Percentiles rank a stretch among this genome's conserved stretches.
These are phyloP conservation scores for Solanum gracilifrons DNA, from an alignment of 257 asterid species.

Conservation along the genomic window DNA sequence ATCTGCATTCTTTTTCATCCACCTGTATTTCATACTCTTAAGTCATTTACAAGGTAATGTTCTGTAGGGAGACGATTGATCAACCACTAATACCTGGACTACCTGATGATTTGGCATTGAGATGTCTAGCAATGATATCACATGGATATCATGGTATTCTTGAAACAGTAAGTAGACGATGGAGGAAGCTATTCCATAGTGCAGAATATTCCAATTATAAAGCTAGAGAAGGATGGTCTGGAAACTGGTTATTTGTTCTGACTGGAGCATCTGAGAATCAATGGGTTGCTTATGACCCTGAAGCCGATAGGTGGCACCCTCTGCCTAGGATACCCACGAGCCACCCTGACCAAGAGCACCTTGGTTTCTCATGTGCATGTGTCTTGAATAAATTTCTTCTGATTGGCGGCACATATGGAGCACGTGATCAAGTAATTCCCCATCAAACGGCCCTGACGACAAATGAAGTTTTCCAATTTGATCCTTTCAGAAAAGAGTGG, in stretches of 20 bases:
- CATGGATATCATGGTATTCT: not conserved
- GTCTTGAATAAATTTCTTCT: not conserved
- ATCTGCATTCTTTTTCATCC: not conserved
- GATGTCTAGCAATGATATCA: not conserved
- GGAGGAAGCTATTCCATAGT: not conserved
- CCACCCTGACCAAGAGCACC: not conserved
- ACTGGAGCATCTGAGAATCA: not conserved
- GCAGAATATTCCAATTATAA: not conserved
- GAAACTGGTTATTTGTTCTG: not conserved
- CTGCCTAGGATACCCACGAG: not conserved
- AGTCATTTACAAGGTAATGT: not conserved
- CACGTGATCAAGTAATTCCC: not conserved
- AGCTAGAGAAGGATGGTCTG: not conserved
- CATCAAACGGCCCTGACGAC: not conserved
- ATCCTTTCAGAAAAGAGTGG: not conserved
- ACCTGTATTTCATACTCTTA: not conserved
- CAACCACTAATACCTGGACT: not conserved
- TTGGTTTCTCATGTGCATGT: slow-evolving; percentile 2
- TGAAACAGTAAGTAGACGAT: not conserved
- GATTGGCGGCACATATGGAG: not conserved
- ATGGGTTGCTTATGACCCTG: not conserved
- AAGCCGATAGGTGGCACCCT: slow-evolving; percentile 1
- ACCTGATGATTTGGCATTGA: not conserved
- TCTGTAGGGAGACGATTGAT: not conserved
- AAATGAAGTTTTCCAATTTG: not conserved